Base-by-base conservation (phyloP, 1,284 basidiomycete species). In the Cryptococcus sp. region DNA sequence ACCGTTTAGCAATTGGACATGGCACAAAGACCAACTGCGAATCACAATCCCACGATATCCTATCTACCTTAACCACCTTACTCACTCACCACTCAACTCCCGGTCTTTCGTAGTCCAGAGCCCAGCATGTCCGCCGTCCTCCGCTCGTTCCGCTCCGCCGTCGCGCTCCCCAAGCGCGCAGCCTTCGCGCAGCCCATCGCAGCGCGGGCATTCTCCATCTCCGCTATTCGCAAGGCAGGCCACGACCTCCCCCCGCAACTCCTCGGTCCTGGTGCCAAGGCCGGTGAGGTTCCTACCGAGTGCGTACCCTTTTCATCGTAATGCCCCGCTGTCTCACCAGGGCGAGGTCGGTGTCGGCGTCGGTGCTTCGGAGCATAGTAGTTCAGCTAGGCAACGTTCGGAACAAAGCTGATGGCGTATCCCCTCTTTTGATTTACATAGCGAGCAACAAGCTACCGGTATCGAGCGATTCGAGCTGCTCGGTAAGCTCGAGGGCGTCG, bases 381-480 rank as follows among this genome's bases (percentile, higher is more conserved):
- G 20, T 8, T 23, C n/a, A 23, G 41, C 17, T 39, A 15, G 3
- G 45, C 20, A 40, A 31, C 6, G 31, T 17, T 25, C 38, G 19
- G 46, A 25, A 52, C 39, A 40, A 19, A 23, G 27, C 17, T n/a
- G 40, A 27, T 4, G 41, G 35, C 22, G 3, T 19, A 11, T 38
- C 54, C 53, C 7, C 54, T 38, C 49, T 50, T 25, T 40, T 22
- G 60, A 40, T 41, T 35, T n/a, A 27, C 31, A 45, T 61, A 79
- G 78, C 80, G 84, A 89, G 74, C 84, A 90, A 70, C 95, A 99
- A 82, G 86, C 94, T 31, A 99, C 95, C 67, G 94, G 95, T 87
- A 84, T 97, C 61, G 94, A 97, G 81, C 91, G 95, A 80, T 87
- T 94, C 76, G 91, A 99, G 82, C 82, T 96, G 53, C 81, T 97